phyloP scores from a whole-genome alignment of 163 green algal species.

The Coccomyxa subellipsoidea region DNA sequence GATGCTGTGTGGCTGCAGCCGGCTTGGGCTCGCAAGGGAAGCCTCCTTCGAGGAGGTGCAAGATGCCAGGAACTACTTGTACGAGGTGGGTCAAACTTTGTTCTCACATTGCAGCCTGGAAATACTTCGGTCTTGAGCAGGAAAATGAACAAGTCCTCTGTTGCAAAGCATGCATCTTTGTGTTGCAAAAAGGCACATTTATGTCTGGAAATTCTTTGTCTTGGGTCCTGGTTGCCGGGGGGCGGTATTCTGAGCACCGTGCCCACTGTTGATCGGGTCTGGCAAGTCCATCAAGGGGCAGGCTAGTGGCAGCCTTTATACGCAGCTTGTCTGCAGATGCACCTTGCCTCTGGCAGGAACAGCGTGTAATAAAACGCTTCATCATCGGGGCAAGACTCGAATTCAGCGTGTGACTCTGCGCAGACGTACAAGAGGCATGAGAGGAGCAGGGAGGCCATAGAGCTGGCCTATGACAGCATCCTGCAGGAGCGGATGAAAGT shows the following conservation, averaged over 20 bases:
- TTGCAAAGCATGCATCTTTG: not conserved
- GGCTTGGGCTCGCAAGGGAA: slow-evolving; percentile 62
- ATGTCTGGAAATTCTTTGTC: not conserved
- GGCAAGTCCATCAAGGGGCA: too few species aligned
- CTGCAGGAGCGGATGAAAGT: slow-evolving; percentile 68
- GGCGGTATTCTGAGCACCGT: not conserved
- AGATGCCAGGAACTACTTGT: slow-evolving; percentile 72
- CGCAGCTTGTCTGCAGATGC: too few species aligned
- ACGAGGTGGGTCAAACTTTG: slow-evolving; percentile 38
- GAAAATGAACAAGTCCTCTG: not conserved
- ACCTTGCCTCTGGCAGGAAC: too few species aligned
- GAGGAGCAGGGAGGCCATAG: slow-evolving; percentile 72
- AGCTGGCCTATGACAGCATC: slow-evolving; percentile 78
- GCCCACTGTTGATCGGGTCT: too few species aligned
- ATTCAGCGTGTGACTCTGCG: not conserved
- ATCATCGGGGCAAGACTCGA: not conserved
- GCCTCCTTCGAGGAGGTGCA: slow-evolving; percentile 77
- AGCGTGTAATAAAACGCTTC: not conserved
- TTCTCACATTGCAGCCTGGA: not conserved
- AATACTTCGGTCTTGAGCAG: not conserved
- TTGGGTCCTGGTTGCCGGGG: not conserved
- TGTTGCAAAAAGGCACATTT: not conserved
- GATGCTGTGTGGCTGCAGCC: slow-evolving; percentile 32
- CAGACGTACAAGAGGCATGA: slow-evolving; percentile 76
- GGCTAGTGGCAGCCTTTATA: too few species aligned